Base-by-base conservation (phyloP, 148 eudicot species). In the Cornus kousa region DNA sequence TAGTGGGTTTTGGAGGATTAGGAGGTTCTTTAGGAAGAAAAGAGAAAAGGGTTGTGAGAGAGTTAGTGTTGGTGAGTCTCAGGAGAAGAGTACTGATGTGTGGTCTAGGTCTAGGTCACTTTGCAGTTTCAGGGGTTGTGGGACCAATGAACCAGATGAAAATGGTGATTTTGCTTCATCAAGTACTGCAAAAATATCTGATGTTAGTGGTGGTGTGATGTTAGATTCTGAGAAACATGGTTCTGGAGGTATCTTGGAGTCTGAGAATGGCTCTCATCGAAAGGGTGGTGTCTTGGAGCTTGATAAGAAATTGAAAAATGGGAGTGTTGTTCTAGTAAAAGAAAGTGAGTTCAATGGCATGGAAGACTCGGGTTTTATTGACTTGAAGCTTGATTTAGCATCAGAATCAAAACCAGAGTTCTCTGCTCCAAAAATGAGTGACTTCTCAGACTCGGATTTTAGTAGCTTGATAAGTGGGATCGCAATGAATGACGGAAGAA, bases 1-100 rank as follows among this genome's bases (percentile, higher is more conserved):
- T 48, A 81, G 76, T 19, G 88, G 88, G 74, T 86, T 95, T 31
- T 91, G 97, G 98, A 86, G 77, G 76, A 82, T 93, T 23, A 87
- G 82, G 77, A 90, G 86, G 81, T 57, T 93, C 2, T 95, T 95
- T 19, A 85, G 88, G 84, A 95, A 86, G 82, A 94, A 74, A 71
- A 87, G 71, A 66, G 90, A 84, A 0, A 87, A 89, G 81, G 14
- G 33, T 69, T 57, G 84, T 73, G 82, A 75, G 7, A 88, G 82
- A 39, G 82, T 88, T 35, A 11, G 2, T 7, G 53, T 48, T 8
- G 9, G 53, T 8, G 53, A 8, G 53, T 48, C 7, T 48, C 8
- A 48, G 9, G 9, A 48, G 9, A 48, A 35, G 5, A 35, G 37
- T 35, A 43, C 8, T 43, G 48, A 43, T 53, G 59, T 12, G 59